A percentile compares a stretch with the other conserved stretches of the same genome.
Conservation (phyloP, 202 grass and related monocot species). For the Digitaria exilis region DNA sequence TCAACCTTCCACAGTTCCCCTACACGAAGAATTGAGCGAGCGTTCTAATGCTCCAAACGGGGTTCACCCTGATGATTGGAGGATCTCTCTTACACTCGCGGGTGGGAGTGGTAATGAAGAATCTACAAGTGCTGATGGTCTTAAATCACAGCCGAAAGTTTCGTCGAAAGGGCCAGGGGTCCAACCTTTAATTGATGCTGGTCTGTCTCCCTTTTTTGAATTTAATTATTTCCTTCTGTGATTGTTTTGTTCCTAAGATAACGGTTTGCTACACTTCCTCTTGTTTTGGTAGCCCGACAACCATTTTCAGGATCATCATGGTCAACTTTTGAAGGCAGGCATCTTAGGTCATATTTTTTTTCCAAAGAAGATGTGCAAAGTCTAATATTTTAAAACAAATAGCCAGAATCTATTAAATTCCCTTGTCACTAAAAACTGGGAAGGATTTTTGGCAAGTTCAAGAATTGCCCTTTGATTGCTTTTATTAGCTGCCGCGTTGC, state of each 20-base stretch:
- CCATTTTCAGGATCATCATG: slow-evolving; percentile 21
- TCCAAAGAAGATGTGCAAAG: slow-evolving; percentile 11
- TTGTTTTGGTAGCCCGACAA: slow-evolving; percentile 31
- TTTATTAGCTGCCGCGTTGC: not conserved
- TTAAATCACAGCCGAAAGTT: slow-evolving; percentile 50
- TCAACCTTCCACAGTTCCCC: slow-evolving; percentile 60
- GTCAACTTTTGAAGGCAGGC: slow-evolving; percentile 26
- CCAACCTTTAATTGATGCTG: slow-evolving; percentile 57
- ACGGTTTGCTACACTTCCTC: not conserved
- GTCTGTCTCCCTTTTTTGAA: slow-evolving; percentile 55
- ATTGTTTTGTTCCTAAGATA: slow-evolving; percentile 8
- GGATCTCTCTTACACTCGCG: slow-evolving; percentile 77
- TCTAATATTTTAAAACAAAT: slow-evolving; percentile 17
- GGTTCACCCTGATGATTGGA: slow-evolving; percentile 82
- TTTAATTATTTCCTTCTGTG: slow-evolving; percentile 30
- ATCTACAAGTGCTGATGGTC: slow-evolving; percentile 42
- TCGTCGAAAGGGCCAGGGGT: slow-evolving; percentile 46
- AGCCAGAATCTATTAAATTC: not conserved
- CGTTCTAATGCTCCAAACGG: slow-evolving; percentile 55
- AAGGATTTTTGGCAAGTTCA: not conserved
- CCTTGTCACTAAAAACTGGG: not conserved
- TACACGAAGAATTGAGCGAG: slow-evolving; percentile 60
- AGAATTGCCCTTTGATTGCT: not conserved
- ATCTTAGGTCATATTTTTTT: slow-evolving; percentile 41
- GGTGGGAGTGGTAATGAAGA: slow-evolving; percentile 59